Evolutionary conservation across 1,139 yeast species (phyloP).

Genomic region (Yamadazyma buinensis): DNA sequence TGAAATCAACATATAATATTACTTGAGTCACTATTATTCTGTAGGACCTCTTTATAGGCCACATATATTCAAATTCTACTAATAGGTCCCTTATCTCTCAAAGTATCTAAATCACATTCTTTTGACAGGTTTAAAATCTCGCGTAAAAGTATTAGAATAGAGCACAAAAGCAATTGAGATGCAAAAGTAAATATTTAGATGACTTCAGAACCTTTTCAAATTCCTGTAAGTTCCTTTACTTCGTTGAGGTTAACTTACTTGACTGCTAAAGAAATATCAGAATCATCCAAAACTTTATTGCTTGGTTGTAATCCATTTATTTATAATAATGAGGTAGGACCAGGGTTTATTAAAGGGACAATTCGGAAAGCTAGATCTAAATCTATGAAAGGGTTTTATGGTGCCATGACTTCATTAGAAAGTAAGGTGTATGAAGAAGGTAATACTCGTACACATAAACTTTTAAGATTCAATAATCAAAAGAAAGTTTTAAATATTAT

Average conservation of each 20-base stretch:
- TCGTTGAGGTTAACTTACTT: constrained; percentile 60
- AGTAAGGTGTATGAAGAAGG: neutral
- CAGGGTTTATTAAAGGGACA: constrained; percentile 9
- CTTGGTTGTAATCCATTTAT: constrained; percentile 64
- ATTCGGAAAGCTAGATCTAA: constrained; percentile 10
- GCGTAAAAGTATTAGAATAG: too few relatives aligned
- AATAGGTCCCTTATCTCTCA: too few relatives aligned
- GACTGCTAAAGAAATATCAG: constrained; percentile 46
- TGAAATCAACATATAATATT: too few relatives aligned
- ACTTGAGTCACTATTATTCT: too few relatives aligned
- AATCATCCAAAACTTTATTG: constrained; percentile 46
- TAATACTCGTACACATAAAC: neutral
- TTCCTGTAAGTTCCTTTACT: constrained; percentile 45
- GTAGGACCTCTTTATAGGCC: too few relatives aligned
- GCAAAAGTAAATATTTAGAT: neutral
- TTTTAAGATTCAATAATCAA: constrained; percentile 1
- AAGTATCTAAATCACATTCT: too few relatives aligned
- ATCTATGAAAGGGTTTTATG: constrained; percentile 6
- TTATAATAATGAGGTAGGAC: constrained; percentile 44
- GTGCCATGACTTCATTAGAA: neutral
- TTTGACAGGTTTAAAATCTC: too few relatives aligned
- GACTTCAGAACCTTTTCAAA: constrained; percentile 1
- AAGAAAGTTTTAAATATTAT: constrained; percentile 2
- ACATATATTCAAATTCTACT: too few relatives aligned
- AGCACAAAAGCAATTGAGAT: neutral